Evolutionary conservation across 1,284 basidiomycete genomes (phyloP).

Genomic region (Moesziomyces aphidis): DNA sequence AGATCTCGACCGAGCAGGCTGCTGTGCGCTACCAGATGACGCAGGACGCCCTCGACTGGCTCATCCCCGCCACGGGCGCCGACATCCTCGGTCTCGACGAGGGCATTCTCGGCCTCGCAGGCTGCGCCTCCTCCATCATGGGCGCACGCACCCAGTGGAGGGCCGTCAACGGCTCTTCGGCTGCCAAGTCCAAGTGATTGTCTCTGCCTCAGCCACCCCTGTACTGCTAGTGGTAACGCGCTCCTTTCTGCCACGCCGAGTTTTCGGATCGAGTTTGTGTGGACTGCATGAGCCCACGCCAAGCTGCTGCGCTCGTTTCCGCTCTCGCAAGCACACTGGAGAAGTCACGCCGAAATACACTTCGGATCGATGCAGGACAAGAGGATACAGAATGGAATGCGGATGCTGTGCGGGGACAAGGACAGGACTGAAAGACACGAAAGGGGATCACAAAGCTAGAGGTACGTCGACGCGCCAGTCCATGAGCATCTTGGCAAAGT

Average conservation of each 20-base stretch:
- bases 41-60: conserved; percentile 84
- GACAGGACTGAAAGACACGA: neutral
- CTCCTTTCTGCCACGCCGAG: no score
- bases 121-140: conserved; percentile 61
- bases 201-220: neutral
- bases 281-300: no score
- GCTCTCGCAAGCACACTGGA: no score
- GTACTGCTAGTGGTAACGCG: neutral
- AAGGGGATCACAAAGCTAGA: conserved; percentile 1
- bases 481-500: conserved; percentile 47
- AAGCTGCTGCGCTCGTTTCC: no score
- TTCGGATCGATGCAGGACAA: no score
- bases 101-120: conserved; percentile 71
- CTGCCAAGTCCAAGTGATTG: conserved; percentile 52
- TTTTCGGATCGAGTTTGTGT: no score
- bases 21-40: conserved; percentile 80
- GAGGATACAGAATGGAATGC: neutral
- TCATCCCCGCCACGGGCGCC: conserved; percentile 87
- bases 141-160: conserved; percentile 66
- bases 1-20: conserved; percentile 76
- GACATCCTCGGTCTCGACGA: conserved; percentile 86
- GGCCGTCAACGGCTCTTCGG: conserved; percentile 62
- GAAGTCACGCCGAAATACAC: no score
- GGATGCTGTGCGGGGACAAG: neutral
- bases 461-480: conserved; percentile 44